phyloP scores from a whole-genome alignment of 257 asterid species.

The Sherardia arvensis region DNA sequence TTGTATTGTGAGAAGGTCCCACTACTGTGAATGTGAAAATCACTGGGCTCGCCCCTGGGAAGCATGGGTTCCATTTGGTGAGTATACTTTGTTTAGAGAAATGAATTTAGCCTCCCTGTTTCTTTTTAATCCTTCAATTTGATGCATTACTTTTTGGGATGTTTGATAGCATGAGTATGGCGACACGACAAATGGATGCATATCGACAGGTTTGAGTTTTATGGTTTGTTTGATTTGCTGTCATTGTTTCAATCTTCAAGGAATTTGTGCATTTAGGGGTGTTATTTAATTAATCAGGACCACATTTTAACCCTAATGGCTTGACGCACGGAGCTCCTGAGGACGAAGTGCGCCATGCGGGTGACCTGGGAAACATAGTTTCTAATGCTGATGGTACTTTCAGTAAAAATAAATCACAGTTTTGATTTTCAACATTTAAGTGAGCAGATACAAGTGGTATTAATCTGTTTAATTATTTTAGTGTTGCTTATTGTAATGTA shows the following conservation, averaged over 20 bases:
- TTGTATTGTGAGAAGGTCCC: slow-evolving; percentile 41
- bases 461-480: background rate
- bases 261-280: background rate
- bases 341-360: slow-evolving; percentile 96
- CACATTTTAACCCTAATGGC: slow-evolving; percentile 83
- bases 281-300: slow-evolving; percentile 31
- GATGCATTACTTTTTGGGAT: slow-evolving; percentile 3
- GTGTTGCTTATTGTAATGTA: slow-evolving; percentile 25
- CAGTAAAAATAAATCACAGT: background rate
- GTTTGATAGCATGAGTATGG: slow-evolving; percentile 82
- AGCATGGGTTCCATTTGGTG: slow-evolving; percentile 91
- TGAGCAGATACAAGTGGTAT: background rate
- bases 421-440: background rate
- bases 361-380: slow-evolving; percentile 99
- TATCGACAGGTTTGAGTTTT: slow-evolving; percentile 73
- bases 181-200: slow-evolving; percentile 96
- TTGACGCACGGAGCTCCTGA: slow-evolving; percentile 92
- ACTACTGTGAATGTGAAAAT: slow-evolving; percentile 79
- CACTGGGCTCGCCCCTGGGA: slow-evolving; percentile 86
- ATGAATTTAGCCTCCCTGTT: slow-evolving; percentile 2
- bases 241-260: background rate
- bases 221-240: slow-evolving; percentile 1
- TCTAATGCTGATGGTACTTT: slow-evolving; percentile 79
- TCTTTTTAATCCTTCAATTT: slow-evolving; percentile 1
- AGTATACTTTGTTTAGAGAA: slow-evolving; percentile 14